A percentile compares a stretch with the other conserved stretches of the same genome.
Conservation (phyloP, 257 asterid genomes). For the Orobanche coerulescens region DNA sequence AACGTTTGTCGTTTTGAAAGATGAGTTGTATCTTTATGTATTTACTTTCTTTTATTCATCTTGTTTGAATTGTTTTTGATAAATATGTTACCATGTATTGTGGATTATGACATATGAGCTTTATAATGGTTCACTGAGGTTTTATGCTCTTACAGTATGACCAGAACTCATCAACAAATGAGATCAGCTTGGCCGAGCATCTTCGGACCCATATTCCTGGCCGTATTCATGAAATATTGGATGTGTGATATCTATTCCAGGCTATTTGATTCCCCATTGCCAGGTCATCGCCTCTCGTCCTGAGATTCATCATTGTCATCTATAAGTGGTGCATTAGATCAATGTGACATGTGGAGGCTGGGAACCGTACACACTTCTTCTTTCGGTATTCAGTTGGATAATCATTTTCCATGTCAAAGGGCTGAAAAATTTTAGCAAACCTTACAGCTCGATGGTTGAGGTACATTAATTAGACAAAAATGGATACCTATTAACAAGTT, state of each 20-base stretch:
- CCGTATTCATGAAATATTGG: slow-evolving; percentile 76
- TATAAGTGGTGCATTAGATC: slow-evolving; percentile 75
- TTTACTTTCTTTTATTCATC: too few species aligned
- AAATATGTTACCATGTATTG: too few species aligned
- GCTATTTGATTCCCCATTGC: slow-evolving; percentile 71
- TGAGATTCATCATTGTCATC: slow-evolving; percentile 77
- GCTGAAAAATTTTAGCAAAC: slow-evolving; percentile 91
- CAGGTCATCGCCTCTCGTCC: slow-evolving; percentile 65
- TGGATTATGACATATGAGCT: too few species aligned
- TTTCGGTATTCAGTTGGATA: slow-evolving; percentile 77
- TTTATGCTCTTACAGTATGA: slow-evolving; percentile 49
- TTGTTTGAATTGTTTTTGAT: too few species aligned
- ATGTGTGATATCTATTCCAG: slow-evolving; percentile 79
- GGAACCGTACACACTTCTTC: slow-evolving; percentile 69
- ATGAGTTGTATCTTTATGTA: too few species aligned
- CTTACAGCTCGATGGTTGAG: slow-evolving; percentile 98
- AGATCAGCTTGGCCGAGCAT: slow-evolving; percentile 91
- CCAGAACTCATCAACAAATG: slow-evolving; percentile 50
- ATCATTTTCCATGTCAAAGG: slow-evolving; percentile 91
- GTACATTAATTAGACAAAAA: slow-evolving; percentile 62
- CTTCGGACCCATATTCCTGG: slow-evolving; percentile 84
- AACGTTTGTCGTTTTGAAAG: too few species aligned
- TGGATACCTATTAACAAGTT: slow-evolving; percentile 64
- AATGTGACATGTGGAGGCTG: slow-evolving; percentile 74
- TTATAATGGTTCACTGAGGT: neutral